Evolutionary conservation across 139 green algal genomes (phyloP).

Genomic region (Chlamydomonas sp.): DNA sequence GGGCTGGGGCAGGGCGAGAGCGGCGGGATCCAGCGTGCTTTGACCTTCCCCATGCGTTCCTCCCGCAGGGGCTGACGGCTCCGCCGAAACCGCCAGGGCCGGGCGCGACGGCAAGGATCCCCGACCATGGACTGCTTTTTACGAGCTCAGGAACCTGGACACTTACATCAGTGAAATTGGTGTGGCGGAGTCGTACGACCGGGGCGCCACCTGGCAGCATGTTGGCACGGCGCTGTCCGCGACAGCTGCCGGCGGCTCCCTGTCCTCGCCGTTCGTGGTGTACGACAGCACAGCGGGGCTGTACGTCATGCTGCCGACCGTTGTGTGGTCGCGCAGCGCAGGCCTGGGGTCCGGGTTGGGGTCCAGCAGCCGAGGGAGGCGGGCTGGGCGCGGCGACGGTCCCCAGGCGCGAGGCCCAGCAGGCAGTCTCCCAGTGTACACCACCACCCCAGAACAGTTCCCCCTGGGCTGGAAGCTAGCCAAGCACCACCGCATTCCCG

Average conservation of each 20-base stretch:
- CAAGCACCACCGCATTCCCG: too few species aligned
- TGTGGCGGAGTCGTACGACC: conserved; percentile 9
- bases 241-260: neutral
- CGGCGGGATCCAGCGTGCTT: too few species aligned
- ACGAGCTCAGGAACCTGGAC: conserved; percentile 14
- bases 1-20: too few species aligned
- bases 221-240: conserved; percentile 18
- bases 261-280: conserved; percentile 24
- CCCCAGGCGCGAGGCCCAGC: too few species aligned
- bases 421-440: neutral
- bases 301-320: neutral
- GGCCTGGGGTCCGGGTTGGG: too few species aligned
- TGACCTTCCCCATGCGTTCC: too few species aligned
- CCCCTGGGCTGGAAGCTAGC: neutral
- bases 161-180: conserved; percentile 14
- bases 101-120: neutral
- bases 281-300: conserved; percentile 3
- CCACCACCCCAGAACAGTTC: neutral
- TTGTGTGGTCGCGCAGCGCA: neutral
- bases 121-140: neutral
- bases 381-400: too few species aligned
- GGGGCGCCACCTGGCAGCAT: conserved; percentile 5
- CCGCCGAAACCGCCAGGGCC: too few species aligned
- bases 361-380: too few species aligned
- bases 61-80: neutral